Evolutionary conservation across 441 rosid species (phyloP).

Genomic region (Omphalea diandra): DNA sequence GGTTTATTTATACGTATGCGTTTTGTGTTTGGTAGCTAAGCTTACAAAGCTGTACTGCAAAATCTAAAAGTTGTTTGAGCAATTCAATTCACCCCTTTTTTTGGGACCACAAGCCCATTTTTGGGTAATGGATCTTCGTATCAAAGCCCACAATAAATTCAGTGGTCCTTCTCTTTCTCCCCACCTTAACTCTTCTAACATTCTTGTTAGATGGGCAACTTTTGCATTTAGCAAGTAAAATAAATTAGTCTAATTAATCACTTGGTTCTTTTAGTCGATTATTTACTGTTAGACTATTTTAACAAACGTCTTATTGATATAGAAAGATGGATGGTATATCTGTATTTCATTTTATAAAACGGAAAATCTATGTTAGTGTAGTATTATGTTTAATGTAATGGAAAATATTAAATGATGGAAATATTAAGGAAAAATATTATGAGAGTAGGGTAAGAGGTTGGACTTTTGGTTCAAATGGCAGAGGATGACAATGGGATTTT

Average conservation of each 20-base stretch:
- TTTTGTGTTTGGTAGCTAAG: conserved; percentile 4
- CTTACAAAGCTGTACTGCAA: conserved; percentile 28
- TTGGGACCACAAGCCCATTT: conserved; percentile 18
- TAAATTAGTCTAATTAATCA: no score
- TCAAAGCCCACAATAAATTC: background rate
- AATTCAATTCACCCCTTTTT: background rate
- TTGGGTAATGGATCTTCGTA: background rate
- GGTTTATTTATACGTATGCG: no score
- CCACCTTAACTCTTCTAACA: background rate
- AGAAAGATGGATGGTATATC: no score
- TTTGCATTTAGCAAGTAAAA: background rate
- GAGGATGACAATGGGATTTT: conserved; percentile 4
- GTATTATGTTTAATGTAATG: no score
- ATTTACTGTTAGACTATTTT: no score
- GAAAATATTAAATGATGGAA: no score
- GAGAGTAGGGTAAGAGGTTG: background rate
- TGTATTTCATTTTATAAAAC: no score
- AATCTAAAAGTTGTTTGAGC: background rate
- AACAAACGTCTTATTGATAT: no score
- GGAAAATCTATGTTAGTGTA: no score
- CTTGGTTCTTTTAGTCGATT: no score
- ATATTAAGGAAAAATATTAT: background rate
- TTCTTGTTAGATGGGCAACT: background rate
- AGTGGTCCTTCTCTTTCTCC: no score
- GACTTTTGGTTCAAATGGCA: conserved; percentile 1